These are phyloP conservation scores for Tripterygium wilfordii DNA, from an alignment of 177 flowering plant species.

Conservation along the genomic window DNA sequence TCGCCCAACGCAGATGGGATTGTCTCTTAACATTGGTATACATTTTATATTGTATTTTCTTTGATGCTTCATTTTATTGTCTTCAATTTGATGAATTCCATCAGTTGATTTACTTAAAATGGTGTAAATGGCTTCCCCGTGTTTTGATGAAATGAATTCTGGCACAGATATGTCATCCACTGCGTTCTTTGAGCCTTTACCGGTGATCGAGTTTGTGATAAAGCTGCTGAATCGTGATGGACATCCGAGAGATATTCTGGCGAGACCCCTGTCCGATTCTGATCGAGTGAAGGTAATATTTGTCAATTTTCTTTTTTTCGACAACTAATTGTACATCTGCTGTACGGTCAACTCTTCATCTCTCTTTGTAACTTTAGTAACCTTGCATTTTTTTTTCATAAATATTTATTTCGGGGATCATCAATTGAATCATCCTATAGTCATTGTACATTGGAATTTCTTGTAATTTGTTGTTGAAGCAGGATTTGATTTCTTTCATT, in stretches of 20 bases:
- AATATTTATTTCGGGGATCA: too few species aligned
- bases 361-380: not conserved
- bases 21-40: constrained; percentile 85
- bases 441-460: too few species aligned
- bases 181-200: constrained; percentile 89
- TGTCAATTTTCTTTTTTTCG: not conserved
- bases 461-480: too few species aligned
- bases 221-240: constrained; percentile 71
- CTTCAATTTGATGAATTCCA: too few species aligned
- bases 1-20: constrained; percentile 95
- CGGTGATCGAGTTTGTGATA: constrained; percentile 77
- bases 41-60: too few species aligned
- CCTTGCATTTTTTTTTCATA: not conserved
- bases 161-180: constrained; percentile 95
- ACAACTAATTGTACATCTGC: not conserved
- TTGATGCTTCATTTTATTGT: not conserved
- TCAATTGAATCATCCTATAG: too few species aligned
- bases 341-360: not conserved
- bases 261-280: constrained; percentile 76
- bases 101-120: too few species aligned
- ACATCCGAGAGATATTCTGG: too few species aligned
- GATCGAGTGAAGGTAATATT: constrained; percentile 77
- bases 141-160: too few species aligned
- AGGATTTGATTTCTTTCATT: not conserved
- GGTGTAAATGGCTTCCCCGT: too few species aligned